phyloP scores from a whole-genome alignment of 202 grass and related monocot genomes.

The Bolboschoenoplectus hybrid region DNA sequence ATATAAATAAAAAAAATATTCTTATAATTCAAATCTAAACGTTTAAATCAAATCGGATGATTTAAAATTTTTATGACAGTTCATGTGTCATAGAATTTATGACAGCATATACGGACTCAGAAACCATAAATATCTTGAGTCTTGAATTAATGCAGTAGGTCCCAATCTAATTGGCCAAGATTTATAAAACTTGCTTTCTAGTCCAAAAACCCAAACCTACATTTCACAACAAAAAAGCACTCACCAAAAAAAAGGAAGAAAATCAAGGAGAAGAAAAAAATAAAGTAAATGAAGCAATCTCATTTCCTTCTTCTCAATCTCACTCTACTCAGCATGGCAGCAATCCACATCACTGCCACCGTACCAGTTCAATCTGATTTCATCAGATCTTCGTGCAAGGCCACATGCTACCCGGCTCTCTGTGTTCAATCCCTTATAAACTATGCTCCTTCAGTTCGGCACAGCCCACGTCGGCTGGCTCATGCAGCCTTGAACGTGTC shows the following conservation, averaged over 20 bases:
- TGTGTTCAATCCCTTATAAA: conserved; percentile 72
- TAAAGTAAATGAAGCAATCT: conserved; percentile 35
- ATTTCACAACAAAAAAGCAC: conserved; percentile 31
- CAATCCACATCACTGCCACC: neutral
- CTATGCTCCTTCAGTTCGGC: conserved; percentile 58
- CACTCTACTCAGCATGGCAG: conserved; percentile 27
- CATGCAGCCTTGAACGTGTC: conserved; percentile 72
- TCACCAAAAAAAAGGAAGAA: neutral
- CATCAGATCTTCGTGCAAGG: conserved; percentile 73
- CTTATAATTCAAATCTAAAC: no score
- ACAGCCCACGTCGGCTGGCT: conserved; percentile 72
- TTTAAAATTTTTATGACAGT: no score
- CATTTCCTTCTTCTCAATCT: conserved; percentile 21
- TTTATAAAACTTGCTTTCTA: conserved; percentile 13
- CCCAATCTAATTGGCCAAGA: conserved; percentile 3
- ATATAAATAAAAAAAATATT: no score
- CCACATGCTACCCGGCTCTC: conserved; percentile 68
- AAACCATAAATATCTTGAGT: neutral
- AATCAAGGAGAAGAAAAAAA: conserved; percentile 31
- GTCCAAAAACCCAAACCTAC: neutral
- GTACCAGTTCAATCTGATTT: conserved; percentile 40
- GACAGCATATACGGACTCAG: no score
- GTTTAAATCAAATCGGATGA: no score
- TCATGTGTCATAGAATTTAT: no score
- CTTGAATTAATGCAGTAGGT: neutral